Conservation (phyloP, 441 rosid species). For the Capsella rubella region DNA sequence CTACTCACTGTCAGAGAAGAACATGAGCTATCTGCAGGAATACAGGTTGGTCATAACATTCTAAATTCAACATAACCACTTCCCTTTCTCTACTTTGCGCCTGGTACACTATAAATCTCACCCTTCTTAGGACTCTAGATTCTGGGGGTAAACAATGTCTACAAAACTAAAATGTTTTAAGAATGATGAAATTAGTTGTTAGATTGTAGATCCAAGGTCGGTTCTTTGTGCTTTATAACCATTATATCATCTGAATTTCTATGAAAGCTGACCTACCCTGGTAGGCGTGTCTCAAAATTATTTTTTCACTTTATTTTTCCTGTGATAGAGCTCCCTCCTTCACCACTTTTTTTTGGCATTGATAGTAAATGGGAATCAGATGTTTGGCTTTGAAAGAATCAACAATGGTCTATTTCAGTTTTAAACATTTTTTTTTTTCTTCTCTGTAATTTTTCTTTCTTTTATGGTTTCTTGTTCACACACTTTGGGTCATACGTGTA, state of each 20-base stretch:
- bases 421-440: neutral
- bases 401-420: neutral
- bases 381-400: slow-evolving; percentile 4
- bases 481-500: slow-evolving; percentile 44
- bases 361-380: neutral
- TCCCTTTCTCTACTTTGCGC: neutral
- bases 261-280: neutral
- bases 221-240: neutral
- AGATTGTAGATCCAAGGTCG: slow-evolving; percentile 17
- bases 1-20: slow-evolving; percentile 90
- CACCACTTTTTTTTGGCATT: neutral
- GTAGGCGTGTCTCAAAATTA: neutral
- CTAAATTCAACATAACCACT: slow-evolving; percentile 12
- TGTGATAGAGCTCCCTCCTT: neutral
- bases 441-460: slow-evolving; percentile 4
- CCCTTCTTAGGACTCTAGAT: slow-evolving; percentile 16
- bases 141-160: neutral
- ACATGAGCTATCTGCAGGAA: slow-evolving; percentile 72
- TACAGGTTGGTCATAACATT: slow-evolving; percentile 66
- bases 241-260: slow-evolving; percentile 6
- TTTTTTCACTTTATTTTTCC: neutral
- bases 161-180: neutral
- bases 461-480: slow-evolving; percentile 25
- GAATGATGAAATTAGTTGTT: slow-evolving; percentile 22
- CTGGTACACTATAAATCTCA: neutral